Conservation (phyloP, 164 flowering plant species). For the Annona cherimola region DNA sequence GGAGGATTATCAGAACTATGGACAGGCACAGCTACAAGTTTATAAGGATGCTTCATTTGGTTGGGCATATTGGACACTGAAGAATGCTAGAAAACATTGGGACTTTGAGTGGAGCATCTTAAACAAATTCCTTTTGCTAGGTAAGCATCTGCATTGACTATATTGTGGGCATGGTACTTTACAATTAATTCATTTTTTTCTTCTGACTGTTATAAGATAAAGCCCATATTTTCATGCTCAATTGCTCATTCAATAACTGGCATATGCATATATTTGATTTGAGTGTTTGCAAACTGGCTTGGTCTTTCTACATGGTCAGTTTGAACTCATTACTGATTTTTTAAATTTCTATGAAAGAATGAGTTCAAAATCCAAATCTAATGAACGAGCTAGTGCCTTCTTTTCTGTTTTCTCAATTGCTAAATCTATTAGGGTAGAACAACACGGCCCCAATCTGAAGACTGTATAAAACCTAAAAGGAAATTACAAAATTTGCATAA, state of each 20-base stretch:
- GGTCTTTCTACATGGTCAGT: too few relatives aligned
- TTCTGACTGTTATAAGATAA: neutral
- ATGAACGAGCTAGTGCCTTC: too few relatives aligned
- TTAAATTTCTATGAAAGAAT: too few relatives aligned
- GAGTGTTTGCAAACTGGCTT: too few relatives aligned
- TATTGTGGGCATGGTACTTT: too few relatives aligned
- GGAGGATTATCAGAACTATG: conserved; percentile 64
- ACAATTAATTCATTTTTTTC: neutral
- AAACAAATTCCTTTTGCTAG: conserved; percentile 63
- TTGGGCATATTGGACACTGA: conserved; percentile 90
- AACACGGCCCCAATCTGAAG: too few relatives aligned
- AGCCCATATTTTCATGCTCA: neutral
- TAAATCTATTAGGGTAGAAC: too few relatives aligned
- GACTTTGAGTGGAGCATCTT: conserved; percentile 77
- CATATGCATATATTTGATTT: neutral
- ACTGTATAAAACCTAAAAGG: too few relatives aligned
- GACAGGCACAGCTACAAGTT: conserved; percentile 64
- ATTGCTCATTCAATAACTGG: neutral
- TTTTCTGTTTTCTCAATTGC: too few relatives aligned
- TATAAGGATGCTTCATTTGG: conserved; percentile 80
- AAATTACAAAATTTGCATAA: too few relatives aligned
- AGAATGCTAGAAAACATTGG: conserved; percentile 76
- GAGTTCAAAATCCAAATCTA: too few relatives aligned
- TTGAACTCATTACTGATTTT: too few relatives aligned
- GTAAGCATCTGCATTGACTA: conserved; percentile 19